phyloP scores from a whole-genome alignment of 2,329 filamentous ascomycete species.

The Seiridium cupressi region DNA sequence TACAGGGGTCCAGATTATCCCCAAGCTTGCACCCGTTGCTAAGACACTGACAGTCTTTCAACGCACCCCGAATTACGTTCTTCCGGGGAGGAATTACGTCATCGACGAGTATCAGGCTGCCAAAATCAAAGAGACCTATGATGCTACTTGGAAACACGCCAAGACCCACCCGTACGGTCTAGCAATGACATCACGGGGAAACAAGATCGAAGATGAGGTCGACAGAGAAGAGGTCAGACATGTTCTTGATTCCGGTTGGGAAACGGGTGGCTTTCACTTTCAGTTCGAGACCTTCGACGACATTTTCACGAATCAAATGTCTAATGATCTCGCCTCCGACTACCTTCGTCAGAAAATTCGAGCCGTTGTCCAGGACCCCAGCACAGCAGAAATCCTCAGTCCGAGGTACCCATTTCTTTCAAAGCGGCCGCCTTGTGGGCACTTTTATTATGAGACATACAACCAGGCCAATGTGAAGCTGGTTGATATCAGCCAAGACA shows the following conservation, averaged over 20 bases:
- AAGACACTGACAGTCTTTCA: not conserved
- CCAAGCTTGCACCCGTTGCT: not conserved
- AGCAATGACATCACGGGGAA: not conserved
- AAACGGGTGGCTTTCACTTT: not conserved
- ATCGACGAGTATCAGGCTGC: not conserved
- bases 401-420: not conserved
- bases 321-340: not conserved
- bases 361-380: not conserved
- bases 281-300: not conserved
- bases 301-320: not conserved
- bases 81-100: not conserved
- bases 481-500: not conserved
- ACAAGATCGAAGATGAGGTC: not conserved
- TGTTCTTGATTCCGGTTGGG: not conserved
- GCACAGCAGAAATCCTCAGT: not conserved
- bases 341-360: not conserved
- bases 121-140: not conserved
- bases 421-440: not conserved
- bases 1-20: not conserved
- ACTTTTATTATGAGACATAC: constrained; percentile 3
- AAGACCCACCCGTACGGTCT: not conserved
- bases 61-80: not conserved
- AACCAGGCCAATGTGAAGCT: not conserved
- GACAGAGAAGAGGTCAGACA: not conserved
- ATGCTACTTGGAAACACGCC: not conserved